These are phyloP conservation scores for Chlorella sp. DNA, from an alignment of 139 green algal species.

Conservation along the genomic window DNA sequence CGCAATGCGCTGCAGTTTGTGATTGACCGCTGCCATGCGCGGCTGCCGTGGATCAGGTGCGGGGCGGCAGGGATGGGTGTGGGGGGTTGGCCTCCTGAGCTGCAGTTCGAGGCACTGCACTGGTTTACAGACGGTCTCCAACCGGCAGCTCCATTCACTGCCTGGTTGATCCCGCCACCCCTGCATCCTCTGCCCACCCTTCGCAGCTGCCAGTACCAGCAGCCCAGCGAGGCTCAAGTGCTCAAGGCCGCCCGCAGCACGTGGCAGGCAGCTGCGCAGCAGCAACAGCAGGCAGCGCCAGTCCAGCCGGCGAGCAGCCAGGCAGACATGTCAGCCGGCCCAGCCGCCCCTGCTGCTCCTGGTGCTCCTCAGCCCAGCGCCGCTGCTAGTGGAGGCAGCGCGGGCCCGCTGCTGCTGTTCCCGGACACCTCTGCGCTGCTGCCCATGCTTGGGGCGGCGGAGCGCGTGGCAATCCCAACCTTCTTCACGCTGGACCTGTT, in stretches of 20 bases:
- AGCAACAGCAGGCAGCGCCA: not conserved
- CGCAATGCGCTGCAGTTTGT: constrained; percentile 33
- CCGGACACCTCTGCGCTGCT: constrained; percentile 80
- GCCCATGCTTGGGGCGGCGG: constrained; percentile 69
- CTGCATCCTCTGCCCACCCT: not conserved
- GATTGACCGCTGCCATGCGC: constrained; percentile 44
- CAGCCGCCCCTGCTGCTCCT: not conserved
- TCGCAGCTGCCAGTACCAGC: constrained; percentile 34
- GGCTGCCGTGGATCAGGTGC: constrained; percentile 66
- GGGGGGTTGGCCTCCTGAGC: no score
- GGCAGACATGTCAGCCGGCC: no score
- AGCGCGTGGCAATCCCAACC: constrained; percentile 2
- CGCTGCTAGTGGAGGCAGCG: no score
- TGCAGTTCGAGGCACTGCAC: no score
- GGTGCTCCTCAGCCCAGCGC: not conserved
- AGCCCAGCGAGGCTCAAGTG: constrained; percentile 34
- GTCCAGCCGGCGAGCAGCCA: constrained; percentile 5
- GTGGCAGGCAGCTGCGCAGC: constrained; percentile 15
- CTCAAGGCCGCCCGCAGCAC: constrained; percentile 14
- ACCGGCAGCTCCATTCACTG: no score
- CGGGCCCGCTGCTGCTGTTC: constrained; percentile 79
- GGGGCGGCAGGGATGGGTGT: not conserved
- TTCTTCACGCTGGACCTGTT: constrained; percentile 50
- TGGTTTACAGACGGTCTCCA: no score
- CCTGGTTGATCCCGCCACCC: no score